Base-by-base conservation (phyloP, 1,284 basidiomycete genomes). In the Sparassis latifolia region DNA sequence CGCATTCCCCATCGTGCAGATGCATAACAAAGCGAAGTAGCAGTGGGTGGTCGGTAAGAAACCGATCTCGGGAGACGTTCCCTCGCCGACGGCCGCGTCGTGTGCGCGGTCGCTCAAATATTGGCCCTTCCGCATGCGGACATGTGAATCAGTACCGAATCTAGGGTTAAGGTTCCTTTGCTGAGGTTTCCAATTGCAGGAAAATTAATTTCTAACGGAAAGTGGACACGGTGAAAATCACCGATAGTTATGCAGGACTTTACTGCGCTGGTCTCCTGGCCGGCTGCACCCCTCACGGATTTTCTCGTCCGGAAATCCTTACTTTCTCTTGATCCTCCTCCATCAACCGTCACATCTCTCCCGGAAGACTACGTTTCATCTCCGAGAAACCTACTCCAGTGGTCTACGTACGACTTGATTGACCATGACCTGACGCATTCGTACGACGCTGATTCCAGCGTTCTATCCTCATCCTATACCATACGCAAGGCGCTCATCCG, bases 401-500 rank as follows among this genome's bases (percentile, higher is more conserved):
- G 88, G 87, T 79, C 84, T 10, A 78, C 83, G 9, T 96, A 96
- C 71, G 92, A 96, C 63, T 76, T 77, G 33, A 81, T 94, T 52
- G 80, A 89, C 55, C 92, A 94, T 57, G 79, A 83, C 59, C 74
- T 85, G 37, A 85, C 85, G 6, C 79, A 79, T 53, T 60, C 69
- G 3, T 53, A 56, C 27, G 44, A 45, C 2, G 45, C 54, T 2
- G 47, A 38, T 9, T 53, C 57, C 20, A 58, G 51, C 30, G 78
- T 88, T 35, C 77, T 94, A 35, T 82, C 91, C 1, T 95, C 89
- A 5, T 88, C 86, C 43, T 97, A 96, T 64, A 85, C 84, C 10
- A 94, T 97, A 64, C 82, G 94, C 48, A 96, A 97, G 66, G 87
- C 89, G 30, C 77, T 99, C 42, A 99, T 98, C 58, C 81, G 97